Evolutionary conservation across 805 yeast genomes (phyloP).

Genomic region (Hyphopichia homilentoma): DNA sequence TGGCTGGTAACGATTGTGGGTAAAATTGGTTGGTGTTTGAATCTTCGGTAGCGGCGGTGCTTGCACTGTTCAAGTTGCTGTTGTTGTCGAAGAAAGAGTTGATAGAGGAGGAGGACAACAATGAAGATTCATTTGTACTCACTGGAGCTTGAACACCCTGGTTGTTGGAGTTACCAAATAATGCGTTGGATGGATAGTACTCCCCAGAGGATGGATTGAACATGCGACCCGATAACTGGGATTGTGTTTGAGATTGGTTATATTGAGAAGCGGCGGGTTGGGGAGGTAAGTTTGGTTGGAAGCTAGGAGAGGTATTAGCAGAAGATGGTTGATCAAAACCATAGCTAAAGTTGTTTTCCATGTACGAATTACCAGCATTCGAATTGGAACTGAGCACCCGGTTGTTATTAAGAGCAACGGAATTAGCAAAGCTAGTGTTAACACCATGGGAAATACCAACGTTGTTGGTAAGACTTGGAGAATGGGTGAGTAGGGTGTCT

Average conservation of each 20-base stretch:
- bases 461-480: background rate
- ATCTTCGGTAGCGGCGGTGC: background rate
- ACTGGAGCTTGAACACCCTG: background rate
- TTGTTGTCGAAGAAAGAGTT: slow-evolving; percentile 2
- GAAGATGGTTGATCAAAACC: too few species aligned
- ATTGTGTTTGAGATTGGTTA: background rate
- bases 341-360: too few species aligned
- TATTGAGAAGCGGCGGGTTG: background rate
- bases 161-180: slow-evolving; percentile 1
- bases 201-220: slow-evolving; percentile 3
- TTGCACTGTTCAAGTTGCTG: background rate
- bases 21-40: background rate
- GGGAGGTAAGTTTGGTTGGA: background rate
- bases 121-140: slow-evolving; percentile 4
- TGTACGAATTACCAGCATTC: slow-evolving; percentile 9
- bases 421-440: background rate
- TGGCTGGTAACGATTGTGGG: slow-evolving; percentile 2
- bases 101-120: slow-evolving; percentile 3
- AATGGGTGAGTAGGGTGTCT: background rate
- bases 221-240: background rate
- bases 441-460: too few species aligned
- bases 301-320: too few species aligned
- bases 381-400: background rate
- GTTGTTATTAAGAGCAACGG: background rate
- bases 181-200: slow-evolving; percentile 2